Base-by-base conservation (phyloP, 208 protist species). In the Crithidia thermophila region DNA sequence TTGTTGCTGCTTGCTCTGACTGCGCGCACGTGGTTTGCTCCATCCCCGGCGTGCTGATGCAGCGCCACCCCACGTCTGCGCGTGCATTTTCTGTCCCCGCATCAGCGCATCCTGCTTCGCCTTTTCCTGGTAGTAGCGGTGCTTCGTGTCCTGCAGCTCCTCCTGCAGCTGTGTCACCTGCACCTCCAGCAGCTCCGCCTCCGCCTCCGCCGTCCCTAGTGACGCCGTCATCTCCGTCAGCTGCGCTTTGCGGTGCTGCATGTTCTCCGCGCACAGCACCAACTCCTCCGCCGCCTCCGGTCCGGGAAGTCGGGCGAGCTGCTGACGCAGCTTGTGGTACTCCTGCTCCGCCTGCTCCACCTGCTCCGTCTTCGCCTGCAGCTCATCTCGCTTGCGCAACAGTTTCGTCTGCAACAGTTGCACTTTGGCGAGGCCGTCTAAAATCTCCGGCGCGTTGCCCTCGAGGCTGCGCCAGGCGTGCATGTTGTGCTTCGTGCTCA, bases 381-480 rank as follows among this genome's bases (percentile, higher is more conserved):
- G 84, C 82, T 99, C 95, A 69, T 99, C 95, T 0, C 91, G 91
- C 68, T 99, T 99, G 13, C 75, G 70, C n/a, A 99, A 93, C 20
- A 99, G 82, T 28, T 98, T 84, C 49, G 87, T 92, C 81, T 99
- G 98, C 20, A 99, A 75, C n/a, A 94, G 93, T 37, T 99, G 97
- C 8, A 99, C 98, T 77, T 99, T 99, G 61, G 98, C 94, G 18
- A 99, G 81, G 37, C 98, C 94, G 58, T 99, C 98, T 53, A 97
- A 88, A 25, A 96, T 72, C 23, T 90, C 81, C 7, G 98, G 98
- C 49, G 98, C 96, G 45, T 88, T 96, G 36, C 97, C 98, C 56
- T 99, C 97, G 13, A 99, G 76, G 49, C 93, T 93, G 34, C 98
- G 85, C 98, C 98, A 99, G 51, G 98, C 78, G 81, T 99, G 98